Evolutionary conservation across 1,139 yeast species (phyloP), one percentile per base, ranked within the genome.

Genomic region (Magnusiomyces ingens): DNA sequence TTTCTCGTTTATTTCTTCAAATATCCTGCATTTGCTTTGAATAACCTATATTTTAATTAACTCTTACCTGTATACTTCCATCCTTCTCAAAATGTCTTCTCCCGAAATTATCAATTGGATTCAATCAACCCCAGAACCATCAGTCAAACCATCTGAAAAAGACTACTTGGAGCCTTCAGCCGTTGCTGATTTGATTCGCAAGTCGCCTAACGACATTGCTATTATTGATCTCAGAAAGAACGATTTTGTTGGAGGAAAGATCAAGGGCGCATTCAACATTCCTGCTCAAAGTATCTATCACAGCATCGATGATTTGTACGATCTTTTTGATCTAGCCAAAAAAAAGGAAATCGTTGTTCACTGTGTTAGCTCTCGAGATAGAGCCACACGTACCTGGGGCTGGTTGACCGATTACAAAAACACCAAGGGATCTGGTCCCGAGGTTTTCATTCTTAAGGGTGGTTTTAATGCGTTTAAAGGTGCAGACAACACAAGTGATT

Each of bases 241-340:
- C 22, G 66, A 62, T 49, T 62, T 57, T 49, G 52, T 56, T 17
- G 55, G 64, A 2, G 66, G 66, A 19, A 56, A 59, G 38, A 60
- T 62, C 54, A 54, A 60, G 41, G 62, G 62, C 0, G 62, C 66
- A 2, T 52, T 60, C 38, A 60, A 62, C 51, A 51, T 62, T n/a
- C 66, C 66, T 18, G 64, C 65, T 18, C 64, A 61, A 54, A 58
- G 62, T 41, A 55, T 62, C 15, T 55, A 58, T 43, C 49, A 57
- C 45, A 57, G 62, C 10, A 53, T 61, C 26, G 58, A 53, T 0
- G 59, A 55, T 29, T 49, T 62, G n/a, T 62, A 62, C 48, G 57
- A 58, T 2, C 49, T 61, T 35, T 60, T 59, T 37, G 60, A 59
- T 19, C 52, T 52, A 11, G 52, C 62, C 10, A 62, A 64, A 13